Percentiles rank a stretch among this genome's conserved stretches.
Evolutionary conservation across 2,329 filamentous ascomycete genomes (phyloP).

Genomic region (Beauveria sp.): DNA sequence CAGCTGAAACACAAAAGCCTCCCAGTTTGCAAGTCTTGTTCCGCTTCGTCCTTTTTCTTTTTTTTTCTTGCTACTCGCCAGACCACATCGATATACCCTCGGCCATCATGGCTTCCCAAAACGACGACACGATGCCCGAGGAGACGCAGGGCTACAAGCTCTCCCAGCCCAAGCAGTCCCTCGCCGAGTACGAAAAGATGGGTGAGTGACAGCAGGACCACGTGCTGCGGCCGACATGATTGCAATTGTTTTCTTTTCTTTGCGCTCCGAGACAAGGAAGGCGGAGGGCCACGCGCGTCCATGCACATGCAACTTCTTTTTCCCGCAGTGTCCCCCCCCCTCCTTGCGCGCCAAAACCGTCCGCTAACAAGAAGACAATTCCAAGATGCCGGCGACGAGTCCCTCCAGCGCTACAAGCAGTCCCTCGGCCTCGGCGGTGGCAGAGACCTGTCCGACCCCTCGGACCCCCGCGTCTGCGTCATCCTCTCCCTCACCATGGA

Average conservation of each 20-base stretch:
- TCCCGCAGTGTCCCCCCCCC: background rate
- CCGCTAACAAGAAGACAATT: constrained; percentile 1
- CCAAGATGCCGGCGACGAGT: constrained; percentile 72
- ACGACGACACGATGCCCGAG: constrained; percentile 79
- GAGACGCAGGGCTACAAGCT: constrained; percentile 96
- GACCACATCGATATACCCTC: constrained; percentile 19
- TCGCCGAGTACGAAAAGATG: constrained; percentile 89
- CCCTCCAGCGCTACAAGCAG: constrained; percentile 94
- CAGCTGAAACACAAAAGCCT: background rate
- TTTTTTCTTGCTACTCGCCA: background rate
- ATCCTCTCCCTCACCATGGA: constrained; percentile 88
- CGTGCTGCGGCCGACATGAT: background rate
- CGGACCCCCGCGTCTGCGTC: constrained; percentile 83
- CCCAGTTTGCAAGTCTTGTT: background rate
- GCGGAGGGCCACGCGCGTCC: background rate
- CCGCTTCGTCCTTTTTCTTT: background rate
- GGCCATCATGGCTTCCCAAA: constrained; percentile 55
- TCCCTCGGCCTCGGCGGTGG: constrained; percentile 81
- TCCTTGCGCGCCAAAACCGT: background rate
- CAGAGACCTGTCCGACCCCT: constrained; percentile 64
- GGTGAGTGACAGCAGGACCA: constrained; percentile 48
- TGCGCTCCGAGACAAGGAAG: background rate
- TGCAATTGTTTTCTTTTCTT: background rate
- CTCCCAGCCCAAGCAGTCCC: constrained; percentile 90
- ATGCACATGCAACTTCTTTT: background rate